Evolutionary conservation across 2,329 filamentous ascomycete genomes (phyloP), one percentile per base, ranked within the genome.

Genomic region (Trichophyton equinum): DNA sequence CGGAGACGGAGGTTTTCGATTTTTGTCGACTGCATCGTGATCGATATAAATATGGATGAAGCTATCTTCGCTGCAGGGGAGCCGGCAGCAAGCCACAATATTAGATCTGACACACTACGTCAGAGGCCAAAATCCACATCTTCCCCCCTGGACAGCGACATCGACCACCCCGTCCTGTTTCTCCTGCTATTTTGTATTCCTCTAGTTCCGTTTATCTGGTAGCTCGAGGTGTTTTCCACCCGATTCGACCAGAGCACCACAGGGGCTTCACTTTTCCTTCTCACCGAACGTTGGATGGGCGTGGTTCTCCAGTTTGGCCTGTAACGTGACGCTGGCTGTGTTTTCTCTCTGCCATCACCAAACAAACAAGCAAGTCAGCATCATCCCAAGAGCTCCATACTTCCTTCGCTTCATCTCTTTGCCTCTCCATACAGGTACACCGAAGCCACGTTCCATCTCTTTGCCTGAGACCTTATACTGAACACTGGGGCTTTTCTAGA

Each of bases 101-200:
- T 27, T 15, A 51, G 46, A 51, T 51, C 20, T 27, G 20, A 51
- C 46, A 36, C 51, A 36, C 46, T 55, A 55, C 51, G 51, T 55
- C 51, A 55, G 51, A 55, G 51, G 51, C 51, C 51, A 36, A 55
- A 55, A 55, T 36, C 51, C 51, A 36, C 51, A 20, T n/a, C 51
- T 33, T 30, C 7, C 15, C 46, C 46, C 20, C 20, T 51, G 46
- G 46, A 27, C 46, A 9, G 46, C 46, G n/a, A 55, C 27, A 55
- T 30, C 20, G 11, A 18, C 18, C 20, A 27, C 18, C 18, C 22
- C 40, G 15, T 7, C 11, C 40, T 18, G 15, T n/a, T 18, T 44
- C 40, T n/a, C 7, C n/a, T 18, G 4, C 40, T 44, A 15, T 30
- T 25, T 51, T 51, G 1, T 51, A 13, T 27, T 27, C 25, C 22